Evolutionary conservation across 106 monocot species (phyloP).

Genomic region (Acanthochlamys bracteata): DNA sequence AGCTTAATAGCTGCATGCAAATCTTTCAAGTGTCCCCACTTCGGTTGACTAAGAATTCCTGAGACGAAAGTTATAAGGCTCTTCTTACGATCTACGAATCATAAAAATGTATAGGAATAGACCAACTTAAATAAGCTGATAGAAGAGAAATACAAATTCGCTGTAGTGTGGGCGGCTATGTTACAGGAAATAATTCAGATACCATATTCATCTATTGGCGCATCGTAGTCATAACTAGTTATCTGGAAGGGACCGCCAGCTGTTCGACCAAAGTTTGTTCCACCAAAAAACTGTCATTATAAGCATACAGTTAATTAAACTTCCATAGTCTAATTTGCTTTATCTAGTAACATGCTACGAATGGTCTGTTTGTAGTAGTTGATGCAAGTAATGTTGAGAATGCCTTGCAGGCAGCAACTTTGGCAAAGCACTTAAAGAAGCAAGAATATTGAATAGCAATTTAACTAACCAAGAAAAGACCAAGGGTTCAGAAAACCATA

Average conservation of each 20-base stretch:
- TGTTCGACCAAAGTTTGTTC: conserved; percentile 93
- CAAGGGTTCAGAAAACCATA: too few species aligned
- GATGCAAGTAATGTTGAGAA: too few species aligned
- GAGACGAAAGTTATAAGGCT: background rate
- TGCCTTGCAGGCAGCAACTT: too few species aligned
- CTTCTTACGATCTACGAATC: too few species aligned
- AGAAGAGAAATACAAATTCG: too few species aligned
- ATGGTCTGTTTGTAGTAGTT: too few species aligned
- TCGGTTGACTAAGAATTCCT: conserved; percentile 79
- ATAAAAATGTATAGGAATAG: background rate
- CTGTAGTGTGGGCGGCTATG: background rate
- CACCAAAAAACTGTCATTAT: conserved; percentile 81
- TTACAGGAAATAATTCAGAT: background rate
- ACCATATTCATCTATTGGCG: conserved; percentile 98
- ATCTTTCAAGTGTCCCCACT: conserved; percentile 96
- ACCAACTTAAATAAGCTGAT: background rate
- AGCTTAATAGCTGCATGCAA: conserved; percentile 85
- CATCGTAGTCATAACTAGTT: conserved; percentile 99
- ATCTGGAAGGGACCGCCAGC: conserved; percentile 85
- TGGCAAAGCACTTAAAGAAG: too few species aligned
- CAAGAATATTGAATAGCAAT: too few species aligned
- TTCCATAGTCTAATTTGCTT: too few species aligned
- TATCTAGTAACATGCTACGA: too few species aligned
- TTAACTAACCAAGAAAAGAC: too few species aligned
- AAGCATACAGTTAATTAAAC: background rate